Base-by-base conservation (phyloP, 2,329 filamentous ascomycete genomes). In the Scorias spongiosa region DNA sequence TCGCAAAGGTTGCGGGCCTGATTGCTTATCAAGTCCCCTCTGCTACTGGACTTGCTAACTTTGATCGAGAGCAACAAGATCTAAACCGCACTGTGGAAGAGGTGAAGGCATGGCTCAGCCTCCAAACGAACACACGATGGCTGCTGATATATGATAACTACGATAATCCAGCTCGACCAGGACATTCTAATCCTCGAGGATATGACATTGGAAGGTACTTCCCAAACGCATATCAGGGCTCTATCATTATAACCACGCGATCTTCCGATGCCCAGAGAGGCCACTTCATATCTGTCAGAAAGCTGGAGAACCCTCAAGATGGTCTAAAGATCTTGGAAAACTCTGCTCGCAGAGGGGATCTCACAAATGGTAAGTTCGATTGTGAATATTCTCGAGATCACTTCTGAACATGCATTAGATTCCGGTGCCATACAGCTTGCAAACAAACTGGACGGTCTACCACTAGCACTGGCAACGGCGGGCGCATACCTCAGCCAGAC, bases 131-230 rank as follows among this genome's bases (percentile, higher is more conserved):
- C 42, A 55, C 49, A 12, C 46, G 47, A 2, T 70, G 61, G 65
- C 54, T 69, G 7, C 12, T 66, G 2, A 46, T 67, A 10, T 68
- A 57, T 41, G 62, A 68, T 43, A 68, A 69, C 41, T 65, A 65
- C 43, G 61, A 69, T 45, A 59, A 65, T 36, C 64, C 62, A 3
- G 57, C 56, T 38, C 39, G 59, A 14, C 29, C 47, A 28, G 42
- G 42, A 26, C 38, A 43, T 39, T 34, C 39, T 4, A 44, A 53
- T 44, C 15, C 17, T 12, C 42, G 43, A 41, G 49, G 40, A 41
- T 51, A 62, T n/a, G 55, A 66, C 49, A 59, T 67, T 26, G 50
- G 50, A 1, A 43, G 45, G 11, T 62, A 54, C 41, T 43, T 65
- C 11, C 61, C 59, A 9, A 43, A 48, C 10, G 47, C 56, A 2